Evolutionary conservation across 164 flowering plant genomes (phyloP).

Genomic region (Stephania yunnanensis): DNA sequence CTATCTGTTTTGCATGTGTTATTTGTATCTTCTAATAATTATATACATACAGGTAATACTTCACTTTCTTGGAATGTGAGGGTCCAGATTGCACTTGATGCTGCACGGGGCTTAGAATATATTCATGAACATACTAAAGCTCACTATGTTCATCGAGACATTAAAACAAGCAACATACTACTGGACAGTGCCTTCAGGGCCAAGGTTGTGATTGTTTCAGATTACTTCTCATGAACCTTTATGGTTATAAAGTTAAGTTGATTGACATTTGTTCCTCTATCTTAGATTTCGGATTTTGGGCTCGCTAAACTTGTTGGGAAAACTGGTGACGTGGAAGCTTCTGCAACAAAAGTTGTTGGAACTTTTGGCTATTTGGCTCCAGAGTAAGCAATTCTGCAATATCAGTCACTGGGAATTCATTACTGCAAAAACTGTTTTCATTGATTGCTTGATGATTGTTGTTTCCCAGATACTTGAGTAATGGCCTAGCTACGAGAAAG

Average conservation of each 20-base stretch:
- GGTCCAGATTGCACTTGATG: conserved; percentile 87
- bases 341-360: conserved; percentile 84
- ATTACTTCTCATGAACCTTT: background rate
- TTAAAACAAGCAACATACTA: conserved; percentile 89
- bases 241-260: conserved; percentile 6
- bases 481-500: conserved; percentile 80
- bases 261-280: conserved; percentile 4
- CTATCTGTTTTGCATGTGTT: background rate
- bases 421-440: conserved; percentile 4
- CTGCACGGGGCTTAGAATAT: conserved; percentile 93
- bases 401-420: conserved; percentile 2
- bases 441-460: background rate
- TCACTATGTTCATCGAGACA: conserved; percentile 94
- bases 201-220: conserved; percentile 44
- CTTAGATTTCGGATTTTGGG: conserved; percentile 94
- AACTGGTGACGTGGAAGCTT: conserved; percentile 64
- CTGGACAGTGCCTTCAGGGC: conserved; percentile 82
- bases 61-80: conserved; percentile 88
- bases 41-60: conserved; percentile 48
- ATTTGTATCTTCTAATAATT: background rate
- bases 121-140: conserved; percentile 92
- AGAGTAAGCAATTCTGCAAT: conserved; percentile 52
- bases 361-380: conserved; percentile 96
- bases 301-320: conserved; percentile 76
- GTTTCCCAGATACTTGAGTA: conserved; percentile 61